phyloP scores from a whole-genome alignment of 345 rosid species.

The Pugionium dolabratum region DNA sequence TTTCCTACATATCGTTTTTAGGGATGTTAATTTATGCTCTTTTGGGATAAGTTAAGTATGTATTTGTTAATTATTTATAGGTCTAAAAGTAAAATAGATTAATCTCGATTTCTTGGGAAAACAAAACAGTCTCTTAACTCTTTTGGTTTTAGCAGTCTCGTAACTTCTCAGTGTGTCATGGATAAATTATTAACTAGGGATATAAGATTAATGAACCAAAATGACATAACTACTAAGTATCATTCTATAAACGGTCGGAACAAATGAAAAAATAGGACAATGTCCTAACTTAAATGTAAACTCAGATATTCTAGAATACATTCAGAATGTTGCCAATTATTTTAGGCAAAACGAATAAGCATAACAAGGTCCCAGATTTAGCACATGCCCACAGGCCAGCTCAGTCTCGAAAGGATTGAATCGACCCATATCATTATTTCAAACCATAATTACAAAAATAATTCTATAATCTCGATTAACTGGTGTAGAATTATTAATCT shows the following conservation, averaged over 20 bases:
- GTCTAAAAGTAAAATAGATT: no score
- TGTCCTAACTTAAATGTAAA: no score
- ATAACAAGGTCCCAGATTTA: conserved; percentile 9
- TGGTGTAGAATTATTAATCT: conserved; percentile 15
- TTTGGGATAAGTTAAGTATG: conserved; percentile 27
- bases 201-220: neutral
- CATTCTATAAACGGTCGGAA: neutral
- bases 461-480: conserved; percentile 10
- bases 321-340: conserved; percentile 13
- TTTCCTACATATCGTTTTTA: conserved; percentile 32
- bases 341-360: neutral
- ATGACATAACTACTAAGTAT: no score
- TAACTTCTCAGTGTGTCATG: neutral
- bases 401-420: conserved; percentile 22
- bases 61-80: conserved; percentile 13
- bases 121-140: neutral
- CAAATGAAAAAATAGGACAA: neutral
- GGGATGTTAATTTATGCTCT: conserved; percentile 18
- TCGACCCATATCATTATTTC: conserved; percentile 18
- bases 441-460: neutral
- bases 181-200: neutral
- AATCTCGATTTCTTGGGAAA: neutral
- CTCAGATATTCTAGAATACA: neutral
- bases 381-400: conserved; percentile 29
- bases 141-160: no score